Percentiles rank a stretch among this genome's conserved stretches.
Conservation (phyloP, 352 stramenopile genomes). For the Globisporangium barbulae region DNA sequence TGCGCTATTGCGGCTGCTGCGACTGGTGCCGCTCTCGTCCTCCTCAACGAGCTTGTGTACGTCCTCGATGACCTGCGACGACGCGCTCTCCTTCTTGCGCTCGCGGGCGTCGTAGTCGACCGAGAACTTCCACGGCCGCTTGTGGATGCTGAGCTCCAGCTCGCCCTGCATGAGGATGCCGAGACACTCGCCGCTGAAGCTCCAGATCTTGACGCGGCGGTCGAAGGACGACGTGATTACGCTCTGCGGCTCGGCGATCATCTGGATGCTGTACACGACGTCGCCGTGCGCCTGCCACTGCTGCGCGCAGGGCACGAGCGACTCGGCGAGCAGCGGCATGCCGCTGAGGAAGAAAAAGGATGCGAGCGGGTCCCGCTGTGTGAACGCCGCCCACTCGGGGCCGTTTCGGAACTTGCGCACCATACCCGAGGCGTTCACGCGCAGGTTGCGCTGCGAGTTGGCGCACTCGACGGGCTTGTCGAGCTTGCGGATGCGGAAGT, state of each 20-base stretch:
- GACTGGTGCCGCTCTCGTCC: neutral
- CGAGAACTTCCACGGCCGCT: slow-evolving; percentile 56
- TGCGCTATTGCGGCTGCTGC: slow-evolving; percentile 9
- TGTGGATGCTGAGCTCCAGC: slow-evolving; percentile 26
- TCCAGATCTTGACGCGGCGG: slow-evolving; percentile 74
- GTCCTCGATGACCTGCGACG: slow-evolving; percentile 56
- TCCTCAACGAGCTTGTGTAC: slow-evolving; percentile 38
- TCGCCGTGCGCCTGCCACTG: slow-evolving; percentile 76
- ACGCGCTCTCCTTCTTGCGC: slow-evolving; percentile 57
- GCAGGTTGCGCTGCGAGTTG: slow-evolving; percentile 72
- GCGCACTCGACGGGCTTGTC: slow-evolving; percentile 59
- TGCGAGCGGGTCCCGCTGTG: slow-evolving; percentile 37
- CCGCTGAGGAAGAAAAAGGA: slow-evolving; percentile 61
- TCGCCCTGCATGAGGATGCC: slow-evolving; percentile 78
- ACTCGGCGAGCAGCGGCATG: slow-evolving; percentile 40
- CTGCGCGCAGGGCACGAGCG: slow-evolving; percentile 32
- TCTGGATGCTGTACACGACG: slow-evolving; percentile 74
- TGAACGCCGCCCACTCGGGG: slow-evolving; percentile 57
- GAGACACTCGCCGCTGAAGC: slow-evolving; percentile 55
- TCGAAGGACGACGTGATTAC: slow-evolving; percentile 80
- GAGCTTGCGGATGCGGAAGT: slow-evolving; percentile 39
- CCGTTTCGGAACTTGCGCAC: slow-evolving; percentile 66
- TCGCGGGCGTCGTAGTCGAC: slow-evolving; percentile 76
- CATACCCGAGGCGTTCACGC: slow-evolving; percentile 63
- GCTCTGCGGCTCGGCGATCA: slow-evolving; percentile 62